Evolutionary conservation across 2,329 filamentous ascomycete genomes (phyloP), one percentile per base, ranked within the genome.

Genomic region (Calonectria honghensis): DNA sequence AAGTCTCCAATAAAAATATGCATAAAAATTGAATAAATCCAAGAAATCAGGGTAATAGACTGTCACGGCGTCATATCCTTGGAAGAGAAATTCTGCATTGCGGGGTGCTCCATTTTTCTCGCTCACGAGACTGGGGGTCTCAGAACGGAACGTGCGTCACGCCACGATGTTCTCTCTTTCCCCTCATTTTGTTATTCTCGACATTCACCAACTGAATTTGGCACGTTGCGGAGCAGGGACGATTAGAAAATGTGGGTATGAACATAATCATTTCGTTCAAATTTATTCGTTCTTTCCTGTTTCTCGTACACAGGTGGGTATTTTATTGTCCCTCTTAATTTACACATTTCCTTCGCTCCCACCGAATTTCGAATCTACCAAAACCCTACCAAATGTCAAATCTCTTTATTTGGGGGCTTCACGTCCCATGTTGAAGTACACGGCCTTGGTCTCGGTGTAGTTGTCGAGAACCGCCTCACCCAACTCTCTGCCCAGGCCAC

Each of bases 391-490:
- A 6, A 11, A 20, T 54, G 13, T 35, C 35, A 18, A 9, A 41
- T 63, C 29, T 31, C 10, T 65, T 50, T 50, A 65, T 50, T 35
- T 50, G 20, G 61, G 61, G 11, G 61, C 61, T 32, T 45, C 27
- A 4, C 61, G 61, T 50, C 61, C 61, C 61, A 88, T 78, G 48
- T 88, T 88, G 31, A 88, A 83, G 66, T 89, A 86, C 6, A 88
- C 81, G 0, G 86, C 83, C 80, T 88, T 88, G 14, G 84, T 86
- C 69, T 88, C 84, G 5, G 85, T 82, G 65, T 88, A 88, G 0
- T 83, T 86, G 6, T 83, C 85, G 6, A 88, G 82, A 9, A 86
- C 87, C 5, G 86, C 86, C 78, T 88, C 86, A 63, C 87, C 87
- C 27, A 88, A 75, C 68, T 88, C 87, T 14, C 87, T 78, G 0